phyloP scores from a whole-genome alignment of 305 asterid species.

The Fraxinus sp. region DNA sequence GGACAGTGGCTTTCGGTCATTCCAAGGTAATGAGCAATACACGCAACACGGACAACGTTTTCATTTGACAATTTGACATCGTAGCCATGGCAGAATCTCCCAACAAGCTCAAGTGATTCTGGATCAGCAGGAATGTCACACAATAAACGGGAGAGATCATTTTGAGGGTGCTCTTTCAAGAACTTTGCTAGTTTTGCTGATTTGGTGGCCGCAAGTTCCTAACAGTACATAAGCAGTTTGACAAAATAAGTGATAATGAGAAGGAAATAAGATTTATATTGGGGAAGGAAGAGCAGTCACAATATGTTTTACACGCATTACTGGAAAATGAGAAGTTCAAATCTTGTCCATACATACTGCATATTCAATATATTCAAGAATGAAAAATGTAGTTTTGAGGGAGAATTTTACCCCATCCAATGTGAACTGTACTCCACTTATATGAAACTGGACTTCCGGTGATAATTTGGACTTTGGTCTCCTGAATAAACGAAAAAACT shows the following conservation, averaged over 20 bases:
- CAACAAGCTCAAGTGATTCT: slow-evolving; percentile 64
- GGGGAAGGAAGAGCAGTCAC: neutral
- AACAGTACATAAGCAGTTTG: neutral
- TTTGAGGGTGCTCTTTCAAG: slow-evolving; percentile 40
- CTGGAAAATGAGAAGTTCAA: neutral
- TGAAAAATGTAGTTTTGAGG: neutral
- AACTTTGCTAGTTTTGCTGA: slow-evolving; percentile 50
- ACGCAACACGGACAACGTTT: slow-evolving; percentile 54
- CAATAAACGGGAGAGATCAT: slow-evolving; percentile 48
- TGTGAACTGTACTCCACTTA: slow-evolving; percentile 44
- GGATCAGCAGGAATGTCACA: slow-evolving; percentile 54
- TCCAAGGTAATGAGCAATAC: slow-evolving; percentile 63
- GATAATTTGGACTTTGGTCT: slow-evolving; percentile 37
- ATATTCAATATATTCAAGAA: neutral
- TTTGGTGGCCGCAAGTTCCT: slow-evolving; percentile 66
- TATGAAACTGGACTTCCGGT: slow-evolving; percentile 46
- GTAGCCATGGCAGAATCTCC: slow-evolving; percentile 77
- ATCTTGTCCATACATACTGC: neutral
- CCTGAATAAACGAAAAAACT: slow-evolving; percentile 34
- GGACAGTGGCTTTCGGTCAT: slow-evolving; percentile 65
- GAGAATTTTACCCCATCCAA: slow-evolving; percentile 54
- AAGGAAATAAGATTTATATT: neutral
- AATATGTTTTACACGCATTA: neutral
- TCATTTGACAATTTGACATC: slow-evolving; percentile 48
- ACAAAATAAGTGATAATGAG: neutral